A percentile compares a stretch with the other conserved stretches of the same genome.
Conservation (phyloP, 2,329 filamentous ascomycete species). For the Verticillium nubilum region DNA sequence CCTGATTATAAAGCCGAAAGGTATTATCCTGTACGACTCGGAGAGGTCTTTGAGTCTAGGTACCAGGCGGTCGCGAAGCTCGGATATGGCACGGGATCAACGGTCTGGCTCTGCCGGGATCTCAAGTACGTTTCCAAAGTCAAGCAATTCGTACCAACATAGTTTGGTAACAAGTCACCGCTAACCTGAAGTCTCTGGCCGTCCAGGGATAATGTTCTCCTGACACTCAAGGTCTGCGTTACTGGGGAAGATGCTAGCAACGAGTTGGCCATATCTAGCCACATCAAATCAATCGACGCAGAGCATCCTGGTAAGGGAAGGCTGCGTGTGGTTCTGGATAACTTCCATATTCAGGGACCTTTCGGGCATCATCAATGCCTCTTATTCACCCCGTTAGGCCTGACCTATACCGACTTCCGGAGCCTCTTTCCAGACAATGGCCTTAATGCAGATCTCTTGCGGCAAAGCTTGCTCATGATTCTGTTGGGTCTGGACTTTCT, state of each 20-base stretch:
- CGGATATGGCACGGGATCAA: slow-evolving; percentile 19
- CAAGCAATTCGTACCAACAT: too few species aligned
- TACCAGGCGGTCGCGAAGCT: slow-evolving; percentile 20
- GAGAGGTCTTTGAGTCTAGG: slow-evolving; percentile 13
- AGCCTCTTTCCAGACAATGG: slow-evolving; percentile 7
- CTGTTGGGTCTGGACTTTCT: slow-evolving; percentile 4
- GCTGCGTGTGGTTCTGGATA: neutral
- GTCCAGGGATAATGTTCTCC: slow-evolving; percentile 4
- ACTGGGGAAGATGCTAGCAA: slow-evolving; percentile 4
- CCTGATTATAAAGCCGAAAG: slow-evolving; percentile 14
- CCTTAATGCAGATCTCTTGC: slow-evolving; percentile 1
- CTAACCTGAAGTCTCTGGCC: too few species aligned
- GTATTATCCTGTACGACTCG: slow-evolving; percentile 18
- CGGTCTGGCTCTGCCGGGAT: slow-evolving; percentile 19
- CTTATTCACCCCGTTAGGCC: slow-evolving; percentile 5
- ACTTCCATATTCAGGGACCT: slow-evolving; percentile 2
- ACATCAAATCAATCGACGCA: slow-evolving; percentile 1
- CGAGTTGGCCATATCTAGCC: slow-evolving; percentile 1
- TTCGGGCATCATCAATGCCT: slow-evolving; percentile 5
- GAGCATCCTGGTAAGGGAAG: slow-evolving; percentile 7
- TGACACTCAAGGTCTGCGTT: slow-evolving; percentile 7
- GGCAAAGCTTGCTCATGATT: slow-evolving; percentile 1
- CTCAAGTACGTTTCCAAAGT: slow-evolving; percentile 14
- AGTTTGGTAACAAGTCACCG: too few species aligned
- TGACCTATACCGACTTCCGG: slow-evolving; percentile 8